A percentile compares a stretch with the other conserved stretches of the same genome.
Conservation (phyloP, 116 monocot genomes). For the Trichopus zeylanicus region DNA sequence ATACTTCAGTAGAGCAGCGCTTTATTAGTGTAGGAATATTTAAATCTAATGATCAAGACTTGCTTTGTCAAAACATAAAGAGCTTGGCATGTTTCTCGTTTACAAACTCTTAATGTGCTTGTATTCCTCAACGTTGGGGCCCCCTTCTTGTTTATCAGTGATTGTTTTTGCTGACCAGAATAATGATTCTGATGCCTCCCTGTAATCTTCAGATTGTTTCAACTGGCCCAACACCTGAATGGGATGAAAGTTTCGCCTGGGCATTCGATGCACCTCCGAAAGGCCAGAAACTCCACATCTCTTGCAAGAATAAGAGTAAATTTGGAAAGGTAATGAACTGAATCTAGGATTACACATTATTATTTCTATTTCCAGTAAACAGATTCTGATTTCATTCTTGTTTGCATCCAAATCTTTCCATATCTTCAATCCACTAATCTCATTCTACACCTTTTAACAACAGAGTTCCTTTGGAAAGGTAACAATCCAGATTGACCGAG, state of each 20-base stretch:
- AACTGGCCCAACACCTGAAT: conserved; percentile 92
- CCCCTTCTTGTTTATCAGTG: too few species aligned
- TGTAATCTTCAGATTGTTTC: conserved; percentile 94
- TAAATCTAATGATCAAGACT: too few species aligned
- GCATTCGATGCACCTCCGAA: conserved; percentile 94
- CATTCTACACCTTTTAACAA: conserved; percentile 1
- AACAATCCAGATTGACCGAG: conserved; percentile 93
- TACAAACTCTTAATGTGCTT: too few species aligned
- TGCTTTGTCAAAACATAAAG: too few species aligned
- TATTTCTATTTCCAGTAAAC: background rate
- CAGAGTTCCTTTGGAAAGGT: conserved; percentile 96
- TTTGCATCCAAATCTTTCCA: background rate
- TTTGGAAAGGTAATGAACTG: conserved; percentile 81
- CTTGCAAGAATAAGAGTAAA: conserved; percentile 99
- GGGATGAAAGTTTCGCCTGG: conserved; percentile 97
- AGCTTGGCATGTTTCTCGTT: too few species aligned
- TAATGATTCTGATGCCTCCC: too few species aligned
- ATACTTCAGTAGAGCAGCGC: too few species aligned
- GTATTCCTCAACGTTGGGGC: too few species aligned
- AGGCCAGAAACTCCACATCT: conserved; percentile 97
- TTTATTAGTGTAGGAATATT: too few species aligned
- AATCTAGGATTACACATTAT: background rate
- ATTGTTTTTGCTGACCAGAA: too few species aligned
- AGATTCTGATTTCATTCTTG: background rate
- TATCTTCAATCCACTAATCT: background rate